Evolutionary conservation across 257 asterid genomes (phyloP).

Genomic region (Ocimum tenuiflorum): DNA sequence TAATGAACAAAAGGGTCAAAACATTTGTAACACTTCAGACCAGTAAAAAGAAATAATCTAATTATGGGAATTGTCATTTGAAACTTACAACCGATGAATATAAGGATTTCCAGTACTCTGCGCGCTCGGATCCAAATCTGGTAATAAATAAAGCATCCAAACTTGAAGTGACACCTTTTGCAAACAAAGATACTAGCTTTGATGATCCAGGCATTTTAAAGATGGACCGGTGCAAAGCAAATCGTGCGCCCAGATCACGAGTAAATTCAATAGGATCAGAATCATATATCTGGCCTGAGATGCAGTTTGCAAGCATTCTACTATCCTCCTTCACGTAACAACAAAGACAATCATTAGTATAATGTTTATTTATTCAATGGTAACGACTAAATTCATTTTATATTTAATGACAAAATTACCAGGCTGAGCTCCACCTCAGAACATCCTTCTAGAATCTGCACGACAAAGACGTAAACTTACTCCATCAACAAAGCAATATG

Average conservation of each 20-base stretch:
- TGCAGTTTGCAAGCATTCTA: conserved; percentile 60
- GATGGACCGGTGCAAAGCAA: conserved; percentile 53
- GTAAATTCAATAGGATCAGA: conserved; percentile 82
- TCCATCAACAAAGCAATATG: conserved; percentile 10
- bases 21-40: neutral
- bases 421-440: conserved; percentile 63
- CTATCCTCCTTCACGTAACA: conserved; percentile 62
- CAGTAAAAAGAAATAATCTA: conserved; percentile 8
- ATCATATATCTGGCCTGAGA: conserved; percentile 82
- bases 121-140: conserved; percentile 65
- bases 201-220: conserved; percentile 73
- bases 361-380: conserved; percentile 8
- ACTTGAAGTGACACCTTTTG: conserved; percentile 65
- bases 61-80: conserved; percentile 3
- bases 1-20: conserved; percentile 7
- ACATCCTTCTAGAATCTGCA: conserved; percentile 78
- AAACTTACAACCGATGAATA: conserved; percentile 73
- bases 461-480: neutral
- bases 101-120: conserved; percentile 75
- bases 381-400: neutral
- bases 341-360: conserved; percentile 8
- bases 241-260: conserved; percentile 64
- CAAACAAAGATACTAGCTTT: conserved; percentile 55
- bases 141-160: conserved; percentile 86
- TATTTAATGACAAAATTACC: conserved; percentile 37